phyloP scores from a whole-genome alignment of 257 asterid species.

The Catharanthus roseus region DNA sequence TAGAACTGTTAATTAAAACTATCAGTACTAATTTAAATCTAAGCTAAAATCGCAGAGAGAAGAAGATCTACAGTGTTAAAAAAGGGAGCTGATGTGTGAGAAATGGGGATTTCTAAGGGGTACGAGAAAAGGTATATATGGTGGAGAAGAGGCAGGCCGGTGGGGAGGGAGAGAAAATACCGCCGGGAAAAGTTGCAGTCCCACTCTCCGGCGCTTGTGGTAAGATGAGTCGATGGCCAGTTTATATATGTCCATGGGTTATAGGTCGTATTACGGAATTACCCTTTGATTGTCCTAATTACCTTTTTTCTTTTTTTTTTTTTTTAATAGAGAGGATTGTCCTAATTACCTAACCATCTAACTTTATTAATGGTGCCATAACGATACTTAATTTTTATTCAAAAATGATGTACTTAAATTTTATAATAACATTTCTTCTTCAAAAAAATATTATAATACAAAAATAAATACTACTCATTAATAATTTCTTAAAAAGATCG shows the following conservation, averaged over 20 bases:
- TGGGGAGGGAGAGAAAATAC: conserved; percentile 13
- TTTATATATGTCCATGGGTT: conserved; percentile 7
- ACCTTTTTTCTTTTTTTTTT: no score
- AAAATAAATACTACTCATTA: no score
- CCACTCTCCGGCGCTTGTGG: conserved; percentile 14
- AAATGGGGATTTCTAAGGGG: not conserved
- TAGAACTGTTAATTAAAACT: not conserved
- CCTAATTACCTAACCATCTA: not conserved
- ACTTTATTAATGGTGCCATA: no score
- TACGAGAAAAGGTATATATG: not conserved
- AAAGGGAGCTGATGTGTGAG: not conserved
- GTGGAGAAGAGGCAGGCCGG: not conserved
- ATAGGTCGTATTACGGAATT: not conserved
- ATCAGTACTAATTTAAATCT: not conserved
- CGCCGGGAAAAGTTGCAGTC: conserved; percentile 22
- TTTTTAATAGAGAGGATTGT: no score
- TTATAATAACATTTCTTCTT: no score
- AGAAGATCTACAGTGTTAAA: not conserved
- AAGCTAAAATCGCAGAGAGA: not conserved
- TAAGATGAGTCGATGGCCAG: not conserved
- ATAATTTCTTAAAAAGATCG: no score
- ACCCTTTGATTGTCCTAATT: conserved; percentile 1
- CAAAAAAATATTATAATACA: no score
- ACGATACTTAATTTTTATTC: no score
- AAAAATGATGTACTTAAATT: no score